Conservation (phyloP, 1,284 basidiomycete genomes). For the Irpex rosettiformis region DNA sequence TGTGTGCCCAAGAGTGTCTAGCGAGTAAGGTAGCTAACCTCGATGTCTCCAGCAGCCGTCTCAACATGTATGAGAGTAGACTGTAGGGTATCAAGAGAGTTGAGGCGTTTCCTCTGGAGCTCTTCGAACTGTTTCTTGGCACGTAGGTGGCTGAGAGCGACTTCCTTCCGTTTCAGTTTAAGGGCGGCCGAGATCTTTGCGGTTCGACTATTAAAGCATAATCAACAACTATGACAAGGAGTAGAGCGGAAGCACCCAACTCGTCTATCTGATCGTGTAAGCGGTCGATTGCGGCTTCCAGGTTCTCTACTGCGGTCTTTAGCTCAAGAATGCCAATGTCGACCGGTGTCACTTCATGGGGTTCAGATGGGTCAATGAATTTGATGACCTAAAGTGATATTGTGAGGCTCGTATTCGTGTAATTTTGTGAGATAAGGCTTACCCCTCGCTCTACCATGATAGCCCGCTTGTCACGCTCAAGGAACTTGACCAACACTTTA, state of each 20-base stretch:
- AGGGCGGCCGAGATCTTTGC: slow-evolving; percentile 65
- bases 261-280: slow-evolving; percentile 67
- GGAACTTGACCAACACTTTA: slow-evolving; percentile 69
- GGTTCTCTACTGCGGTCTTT: slow-evolving; percentile 58
- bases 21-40: slow-evolving; percentile 42
- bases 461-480: slow-evolving; percentile 71
- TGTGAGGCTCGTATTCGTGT: neutral
- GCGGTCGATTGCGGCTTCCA: slow-evolving; percentile 65
- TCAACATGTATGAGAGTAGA: slow-evolving; percentile 81
- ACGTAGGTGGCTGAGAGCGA: slow-evolving; percentile 75
- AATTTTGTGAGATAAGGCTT: slow-evolving; percentile 22
- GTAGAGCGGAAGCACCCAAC: slow-evolving; percentile 36
- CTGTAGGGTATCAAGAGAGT: slow-evolving; percentile 71
- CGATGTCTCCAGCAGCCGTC: slow-evolving; percentile 82
- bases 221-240: neutral
- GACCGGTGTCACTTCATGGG: slow-evolving; percentile 57
- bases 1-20: neutral
- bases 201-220: slow-evolving; percentile 47
- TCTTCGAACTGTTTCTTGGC: slow-evolving; percentile 81
- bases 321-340: slow-evolving; percentile 77
- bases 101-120: slow-evolving; percentile 70
- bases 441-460: slow-evolving; percentile 68
- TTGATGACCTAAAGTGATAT: slow-evolving; percentile 63
- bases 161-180: slow-evolving; percentile 62
- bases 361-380: slow-evolving; percentile 44